Evolutionary conservation across 352 stramenopile species (phyloP).

Genomic region (Globisporangium ultimum): DNA sequence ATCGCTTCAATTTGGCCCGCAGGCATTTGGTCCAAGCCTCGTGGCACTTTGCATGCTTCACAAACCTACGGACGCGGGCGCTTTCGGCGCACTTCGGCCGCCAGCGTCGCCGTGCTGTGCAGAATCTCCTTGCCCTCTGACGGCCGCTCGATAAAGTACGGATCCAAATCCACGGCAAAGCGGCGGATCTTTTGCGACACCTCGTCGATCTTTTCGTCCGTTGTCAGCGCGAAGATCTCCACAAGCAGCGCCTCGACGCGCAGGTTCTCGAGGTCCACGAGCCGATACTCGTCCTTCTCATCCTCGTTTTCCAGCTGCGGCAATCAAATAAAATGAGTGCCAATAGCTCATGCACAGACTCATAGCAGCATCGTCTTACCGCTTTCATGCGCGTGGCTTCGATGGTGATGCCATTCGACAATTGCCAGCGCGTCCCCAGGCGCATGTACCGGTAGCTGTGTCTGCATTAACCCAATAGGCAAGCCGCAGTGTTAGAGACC

Average conservation of each 20-base stretch:
- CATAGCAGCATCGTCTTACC: constrained; percentile 25
- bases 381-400: constrained; percentile 85
- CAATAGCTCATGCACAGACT: not conserved
- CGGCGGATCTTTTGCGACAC: constrained; percentile 78
- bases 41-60: not conserved
- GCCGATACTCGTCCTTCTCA: constrained; percentile 79
- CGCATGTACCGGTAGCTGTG: constrained; percentile 86
- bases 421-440: constrained; percentile 75
- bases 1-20: not conserved
- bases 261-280: constrained; percentile 81
- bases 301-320: constrained; percentile 73
- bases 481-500: constrained; percentile 1
- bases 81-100: constrained; percentile 76
- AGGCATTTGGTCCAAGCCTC: not conserved
- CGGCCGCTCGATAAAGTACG: constrained; percentile 82
- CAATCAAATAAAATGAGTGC: not conserved
- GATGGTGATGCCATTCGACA: constrained; percentile 81
- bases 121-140: constrained; percentile 85
- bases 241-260: constrained; percentile 81
- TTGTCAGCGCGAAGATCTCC: constrained; percentile 82
- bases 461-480: constrained; percentile 19
- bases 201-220: constrained; percentile 85
- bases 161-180: constrained; percentile 77
- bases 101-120: constrained; percentile 75
- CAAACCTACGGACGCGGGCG: constrained; percentile 44